These are phyloP conservation scores for Termitomyces titanicus DNA, from an alignment of 768 basidiomycete species.

Conservation along the genomic window DNA sequence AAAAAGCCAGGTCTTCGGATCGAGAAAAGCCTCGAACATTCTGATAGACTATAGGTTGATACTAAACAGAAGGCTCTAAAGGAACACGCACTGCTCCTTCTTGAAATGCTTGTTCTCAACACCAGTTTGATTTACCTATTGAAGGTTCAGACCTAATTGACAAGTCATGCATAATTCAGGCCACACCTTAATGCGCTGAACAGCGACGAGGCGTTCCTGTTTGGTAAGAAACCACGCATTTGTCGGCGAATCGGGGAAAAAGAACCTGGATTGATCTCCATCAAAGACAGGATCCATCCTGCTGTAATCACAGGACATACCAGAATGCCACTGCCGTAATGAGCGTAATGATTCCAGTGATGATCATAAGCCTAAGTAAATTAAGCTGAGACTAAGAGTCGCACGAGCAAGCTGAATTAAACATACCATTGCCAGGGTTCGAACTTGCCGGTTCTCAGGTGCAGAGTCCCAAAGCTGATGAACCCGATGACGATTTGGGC, in stretches of 20 bases:
- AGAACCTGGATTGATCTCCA: constrained; percentile 37
- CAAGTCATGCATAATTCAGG: neutral
- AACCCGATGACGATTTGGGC: constrained; percentile 73
- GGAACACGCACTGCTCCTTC: constrained; percentile 59
- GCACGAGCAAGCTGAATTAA: neutral
- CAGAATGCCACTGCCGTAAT: constrained; percentile 50
- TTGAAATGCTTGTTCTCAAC: constrained; percentile 82
- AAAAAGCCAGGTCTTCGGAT: constrained; percentile 76
- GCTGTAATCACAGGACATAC: constrained; percentile 27
- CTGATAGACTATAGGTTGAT: constrained; percentile 25
- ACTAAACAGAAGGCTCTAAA: neutral
- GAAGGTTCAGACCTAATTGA: neutral
- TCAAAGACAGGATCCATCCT: neutral
- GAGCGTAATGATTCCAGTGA: constrained; percentile 60
- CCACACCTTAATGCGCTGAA: constrained; percentile 60
- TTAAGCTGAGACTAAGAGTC: neutral
- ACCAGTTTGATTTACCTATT: constrained; percentile 50
- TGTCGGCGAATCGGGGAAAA: constrained; percentile 75
- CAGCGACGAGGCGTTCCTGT: constrained; percentile 59
- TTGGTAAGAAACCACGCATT: constrained; percentile 71
- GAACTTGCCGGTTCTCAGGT: constrained; percentile 52
- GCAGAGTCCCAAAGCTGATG: constrained; percentile 60
- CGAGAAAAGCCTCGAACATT: constrained; percentile 61
- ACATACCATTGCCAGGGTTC: constrained; percentile 71
- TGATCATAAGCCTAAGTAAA: constrained; percentile 57